phyloP scores from a whole-genome alignment of 768 basidiomycete genomes.

The Agaricus subrufescens region DNA sequence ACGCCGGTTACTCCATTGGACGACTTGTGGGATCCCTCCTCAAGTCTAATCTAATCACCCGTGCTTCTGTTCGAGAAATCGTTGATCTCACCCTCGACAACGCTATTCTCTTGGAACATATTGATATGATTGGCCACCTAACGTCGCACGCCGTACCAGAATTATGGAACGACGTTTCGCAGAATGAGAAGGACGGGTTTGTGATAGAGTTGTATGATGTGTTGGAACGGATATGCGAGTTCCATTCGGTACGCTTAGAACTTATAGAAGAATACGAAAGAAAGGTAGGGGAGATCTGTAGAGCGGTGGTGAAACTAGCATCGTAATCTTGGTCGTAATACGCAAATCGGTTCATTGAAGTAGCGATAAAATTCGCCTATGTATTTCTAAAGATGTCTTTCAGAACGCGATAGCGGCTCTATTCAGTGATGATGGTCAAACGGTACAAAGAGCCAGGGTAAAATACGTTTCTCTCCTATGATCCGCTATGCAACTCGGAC shows the following conservation, averaged over 20 bases:
- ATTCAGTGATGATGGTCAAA: too few species aligned
- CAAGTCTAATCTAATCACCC: neutral
- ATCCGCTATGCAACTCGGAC: too few species aligned
- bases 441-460: too few species aligned
- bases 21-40: slow-evolving; percentile 4
- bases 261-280: slow-evolving; percentile 5
- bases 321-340: neutral
- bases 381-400: too few species aligned
- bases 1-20: neutral
- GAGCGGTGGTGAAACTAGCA: neutral
- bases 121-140: slow-evolving; percentile 2
- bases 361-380: neutral
- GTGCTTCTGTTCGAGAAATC: neutral
- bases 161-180: neutral
- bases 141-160: neutral
- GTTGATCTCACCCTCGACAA: slow-evolving; percentile 7
- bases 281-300: slow-evolving; percentile 3
- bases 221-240: slow-evolving; percentile 3
- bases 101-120: slow-evolving; percentile 1
- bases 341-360: too few species aligned
- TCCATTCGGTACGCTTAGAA: slow-evolving; percentile 1
- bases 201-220: neutral
- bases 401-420: too few species aligned
- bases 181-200: neutral
- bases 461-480: too few species aligned